Percentiles rank a stretch among this genome's conserved stretches.
Conservation (phyloP, 163 green algal genomes). For the Prototheca wickerhamii region DNA sequence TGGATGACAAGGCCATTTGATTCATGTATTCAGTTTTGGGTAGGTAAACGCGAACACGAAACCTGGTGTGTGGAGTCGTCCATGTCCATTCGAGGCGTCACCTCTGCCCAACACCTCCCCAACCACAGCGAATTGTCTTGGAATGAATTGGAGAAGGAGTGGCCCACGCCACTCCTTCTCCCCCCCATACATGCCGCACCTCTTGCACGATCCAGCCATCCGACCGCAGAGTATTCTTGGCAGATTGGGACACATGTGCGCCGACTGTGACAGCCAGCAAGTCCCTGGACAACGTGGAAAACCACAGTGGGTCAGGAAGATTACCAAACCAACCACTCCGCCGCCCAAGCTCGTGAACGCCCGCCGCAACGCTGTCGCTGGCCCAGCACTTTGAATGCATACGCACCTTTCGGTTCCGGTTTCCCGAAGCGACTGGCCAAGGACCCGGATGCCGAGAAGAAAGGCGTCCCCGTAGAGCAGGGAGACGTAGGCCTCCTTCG, state of each 20-base stretch:
- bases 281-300: slow-evolving; percentile 23
- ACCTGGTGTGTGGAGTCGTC: no score
- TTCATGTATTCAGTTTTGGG: slow-evolving; percentile 29
- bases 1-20: slow-evolving; percentile 40
- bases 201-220: slow-evolving; percentile 47
- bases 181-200: not conserved
- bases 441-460: slow-evolving; percentile 46
- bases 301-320: not conserved
- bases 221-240: slow-evolving; percentile 17
- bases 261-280: slow-evolving; percentile 38
- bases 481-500: slow-evolving; percentile 42
- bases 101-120: no score
- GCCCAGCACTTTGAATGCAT: not conserved
- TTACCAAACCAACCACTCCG: not conserved
- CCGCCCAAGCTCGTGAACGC: not conserved
- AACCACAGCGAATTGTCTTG: no score
- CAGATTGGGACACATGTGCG: slow-evolving; percentile 19
- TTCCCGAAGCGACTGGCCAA: slow-evolving; percentile 50
- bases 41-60: not conserved
- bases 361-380: not conserved
- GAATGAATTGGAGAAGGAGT: no score
- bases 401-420: slow-evolving; percentile 35
- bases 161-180: no score
- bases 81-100: no score
- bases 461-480: slow-evolving; percentile 59